These are phyloP conservation scores for Podila epicladia DNA, from an alignment of 192 early-diverging fungal genomes.

Conservation along the genomic window DNA sequence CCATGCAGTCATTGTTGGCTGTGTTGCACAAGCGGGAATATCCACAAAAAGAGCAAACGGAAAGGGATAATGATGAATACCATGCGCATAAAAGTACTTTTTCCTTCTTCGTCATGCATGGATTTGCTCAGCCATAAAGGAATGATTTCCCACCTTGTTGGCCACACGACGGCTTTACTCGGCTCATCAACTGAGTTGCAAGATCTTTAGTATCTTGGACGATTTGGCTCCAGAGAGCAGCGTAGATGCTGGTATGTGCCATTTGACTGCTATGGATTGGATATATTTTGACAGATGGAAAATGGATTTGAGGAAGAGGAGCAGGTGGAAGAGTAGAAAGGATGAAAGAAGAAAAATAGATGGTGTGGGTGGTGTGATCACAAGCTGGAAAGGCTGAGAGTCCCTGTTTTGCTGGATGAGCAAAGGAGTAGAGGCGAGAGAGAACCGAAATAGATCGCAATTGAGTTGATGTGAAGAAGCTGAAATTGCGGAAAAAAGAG, in stretches of 20 bases:
- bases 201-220: slow-evolving; percentile 20
- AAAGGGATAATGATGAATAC: no score
- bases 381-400: background rate
- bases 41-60: background rate
- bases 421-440: background rate
- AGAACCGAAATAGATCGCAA: background rate
- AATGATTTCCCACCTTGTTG: slow-evolving; percentile 2
- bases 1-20: background rate
- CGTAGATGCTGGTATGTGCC: slow-evolving; percentile 5
- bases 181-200: slow-evolving; percentile 1
- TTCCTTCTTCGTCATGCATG: background rate
- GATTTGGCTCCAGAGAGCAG: slow-evolving; percentile 21
- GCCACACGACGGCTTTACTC: background rate
- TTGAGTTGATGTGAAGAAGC: background rate
- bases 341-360: background rate
- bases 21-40: background rate
- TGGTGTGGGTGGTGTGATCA: background rate
- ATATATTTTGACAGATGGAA: background rate
- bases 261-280: background rate
- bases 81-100: no score
- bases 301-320: background rate
- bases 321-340: background rate
- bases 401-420: background rate
- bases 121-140: background rate
- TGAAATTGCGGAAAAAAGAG: background rate